These are phyloP conservation scores for Coemansia sp. DNA, from an alignment of 192 early-diverging fungal species.

Conservation along the genomic window DNA sequence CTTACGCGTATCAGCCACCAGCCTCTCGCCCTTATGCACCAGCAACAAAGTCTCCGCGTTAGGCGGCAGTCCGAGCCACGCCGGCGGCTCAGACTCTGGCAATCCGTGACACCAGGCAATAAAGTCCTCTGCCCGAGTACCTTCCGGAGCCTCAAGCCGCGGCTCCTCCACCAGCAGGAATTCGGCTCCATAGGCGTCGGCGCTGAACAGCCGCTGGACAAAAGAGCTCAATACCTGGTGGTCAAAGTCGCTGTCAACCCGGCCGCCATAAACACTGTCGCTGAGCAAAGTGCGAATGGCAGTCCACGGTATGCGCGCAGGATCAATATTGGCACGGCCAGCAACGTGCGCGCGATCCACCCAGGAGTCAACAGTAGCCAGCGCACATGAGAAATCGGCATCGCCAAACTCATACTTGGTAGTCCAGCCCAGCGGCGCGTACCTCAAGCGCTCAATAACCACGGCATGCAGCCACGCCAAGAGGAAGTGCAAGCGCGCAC, in stretches of 20 bases:
- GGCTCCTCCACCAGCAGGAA: conserved; percentile 69
- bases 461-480: conserved; percentile 97
- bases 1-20: conserved; percentile 84
- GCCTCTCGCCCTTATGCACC: conserved; percentile 73
- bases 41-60: conserved; percentile 93
- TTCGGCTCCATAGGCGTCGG: conserved; percentile 78
- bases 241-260: conserved; percentile 93
- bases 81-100: conserved; percentile 92
- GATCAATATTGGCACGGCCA: conserved; percentile 87
- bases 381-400: conserved; percentile 90
- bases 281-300: conserved; percentile 85
- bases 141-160: conserved; percentile 78
- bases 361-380: conserved; percentile 91
- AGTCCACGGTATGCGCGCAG: conserved; percentile 95
- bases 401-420: conserved; percentile 99
- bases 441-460: conserved; percentile 93
- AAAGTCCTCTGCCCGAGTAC: conserved; percentile 82
- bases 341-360: conserved; percentile 68
- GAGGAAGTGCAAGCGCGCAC: conserved; percentile 88
- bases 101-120: conserved; percentile 84
- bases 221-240: conserved; percentile 84
- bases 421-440: conserved; percentile 97
- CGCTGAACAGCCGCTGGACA: conserved; percentile 77
- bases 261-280: conserved; percentile 94
- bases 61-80: conserved; percentile 93